A percentile compares a stretch with the other conserved stretches of the same genome.
Conservation (phyloP, 805 yeast genomes). For the Lipomyces oligophaga region DNA sequence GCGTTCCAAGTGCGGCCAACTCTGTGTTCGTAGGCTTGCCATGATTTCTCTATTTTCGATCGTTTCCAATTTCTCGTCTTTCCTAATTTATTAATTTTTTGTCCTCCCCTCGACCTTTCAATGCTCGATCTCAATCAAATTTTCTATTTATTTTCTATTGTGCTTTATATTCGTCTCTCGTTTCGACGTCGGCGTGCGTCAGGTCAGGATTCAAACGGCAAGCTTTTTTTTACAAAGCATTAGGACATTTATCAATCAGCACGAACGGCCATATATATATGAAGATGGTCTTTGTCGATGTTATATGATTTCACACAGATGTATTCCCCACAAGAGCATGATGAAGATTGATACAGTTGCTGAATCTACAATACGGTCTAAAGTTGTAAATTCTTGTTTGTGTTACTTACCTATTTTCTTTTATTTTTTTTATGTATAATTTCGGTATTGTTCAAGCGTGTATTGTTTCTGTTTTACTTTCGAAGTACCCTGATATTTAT, state of each 20-base stretch:
- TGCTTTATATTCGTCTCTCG: background rate
- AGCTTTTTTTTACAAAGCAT: too few species aligned
- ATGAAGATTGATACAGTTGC: too few species aligned
- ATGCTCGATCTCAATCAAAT: background rate
- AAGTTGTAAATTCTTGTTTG: too few species aligned
- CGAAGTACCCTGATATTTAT: background rate
- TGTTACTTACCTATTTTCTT: background rate
- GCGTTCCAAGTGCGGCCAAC: constrained; percentile 28
- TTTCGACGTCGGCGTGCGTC: too few species aligned
- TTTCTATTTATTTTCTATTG: background rate
- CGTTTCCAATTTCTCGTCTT: background rate
- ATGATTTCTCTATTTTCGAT: background rate
- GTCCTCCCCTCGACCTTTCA: background rate
- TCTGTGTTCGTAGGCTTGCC: constrained; percentile 13
- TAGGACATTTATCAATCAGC: too few species aligned
- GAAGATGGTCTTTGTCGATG: too few species aligned
- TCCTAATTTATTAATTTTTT: background rate
- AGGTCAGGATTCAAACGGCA: too few species aligned
- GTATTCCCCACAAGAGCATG: too few species aligned
- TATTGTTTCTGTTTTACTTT: background rate
- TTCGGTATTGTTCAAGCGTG: background rate
- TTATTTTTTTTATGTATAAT: background rate
- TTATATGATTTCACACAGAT: too few species aligned
- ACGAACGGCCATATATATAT: too few species aligned
- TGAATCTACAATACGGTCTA: too few species aligned